phyloP scores from a whole-genome alignment of 2,329 filamentous ascomycete genomes.

The Colletotrichum higginsianum region DNA sequence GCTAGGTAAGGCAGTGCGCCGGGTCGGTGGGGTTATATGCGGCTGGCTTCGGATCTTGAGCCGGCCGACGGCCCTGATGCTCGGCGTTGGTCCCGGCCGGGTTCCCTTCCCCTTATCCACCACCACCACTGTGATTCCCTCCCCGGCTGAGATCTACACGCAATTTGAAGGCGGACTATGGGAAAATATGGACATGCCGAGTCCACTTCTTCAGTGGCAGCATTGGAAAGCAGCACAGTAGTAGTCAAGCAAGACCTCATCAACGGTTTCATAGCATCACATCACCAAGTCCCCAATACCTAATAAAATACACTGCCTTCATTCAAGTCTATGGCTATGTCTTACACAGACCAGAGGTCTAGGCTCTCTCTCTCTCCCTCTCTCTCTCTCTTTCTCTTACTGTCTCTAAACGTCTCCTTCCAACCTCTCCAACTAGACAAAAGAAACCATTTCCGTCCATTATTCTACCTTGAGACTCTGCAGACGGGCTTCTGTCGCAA shows the following conservation, averaged over 20 bases:
- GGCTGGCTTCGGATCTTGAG: constrained; percentile 21
- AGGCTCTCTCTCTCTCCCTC: constrained; percentile 2
- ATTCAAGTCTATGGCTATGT: constrained; percentile 52
- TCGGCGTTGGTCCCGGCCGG: constrained; percentile 15
- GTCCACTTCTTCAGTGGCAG: too few species aligned
- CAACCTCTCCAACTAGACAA: constrained; percentile 53
- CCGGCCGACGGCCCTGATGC: constrained; percentile 1
- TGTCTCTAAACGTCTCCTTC: constrained; percentile 44
- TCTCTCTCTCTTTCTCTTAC: too few species aligned
- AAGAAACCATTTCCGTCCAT: constrained; percentile 50
- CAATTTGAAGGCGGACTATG: too few species aligned
- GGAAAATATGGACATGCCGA: neutral
- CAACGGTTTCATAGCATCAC: neutral
- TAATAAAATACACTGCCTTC: constrained; percentile 43
- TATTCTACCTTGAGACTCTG: constrained; percentile 90
- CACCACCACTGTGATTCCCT: neutral
- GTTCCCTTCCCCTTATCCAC: too few species aligned
- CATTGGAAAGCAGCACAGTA: neutral
- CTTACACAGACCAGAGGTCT: constrained; percentile 52
- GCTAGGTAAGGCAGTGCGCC: neutral
- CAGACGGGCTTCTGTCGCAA: constrained; percentile 89
- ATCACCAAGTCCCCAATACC: neutral
- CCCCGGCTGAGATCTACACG: too few species aligned
- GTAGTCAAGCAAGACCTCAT: too few species aligned
- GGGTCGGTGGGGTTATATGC: constrained; percentile 23